Evolutionary conservation across 495 filamentous ascomycete species (phyloP).

Genomic region (Talaromyces ruber): DNA sequence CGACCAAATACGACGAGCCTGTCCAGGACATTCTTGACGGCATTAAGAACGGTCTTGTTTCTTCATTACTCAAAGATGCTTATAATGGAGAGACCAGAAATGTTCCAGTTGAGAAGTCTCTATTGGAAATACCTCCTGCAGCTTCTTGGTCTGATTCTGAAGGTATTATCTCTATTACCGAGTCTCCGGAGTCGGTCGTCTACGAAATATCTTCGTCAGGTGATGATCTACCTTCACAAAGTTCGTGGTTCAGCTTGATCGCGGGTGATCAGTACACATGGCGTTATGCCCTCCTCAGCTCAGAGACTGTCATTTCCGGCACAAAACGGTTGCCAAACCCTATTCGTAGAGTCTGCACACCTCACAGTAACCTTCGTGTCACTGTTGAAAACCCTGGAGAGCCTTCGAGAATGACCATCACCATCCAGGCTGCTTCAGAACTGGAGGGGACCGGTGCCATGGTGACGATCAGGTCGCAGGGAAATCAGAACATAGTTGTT

Average conservation of each 20-base stretch:
- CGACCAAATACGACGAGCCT: constrained; percentile 79
- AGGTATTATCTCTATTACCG: background rate
- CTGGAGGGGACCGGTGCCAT: background rate
- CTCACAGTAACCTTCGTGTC: background rate
- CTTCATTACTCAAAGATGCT: constrained; percentile 15
- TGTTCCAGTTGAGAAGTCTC: background rate
- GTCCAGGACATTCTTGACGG: constrained; percentile 87
- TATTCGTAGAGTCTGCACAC: background rate
- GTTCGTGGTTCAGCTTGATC: background rate
- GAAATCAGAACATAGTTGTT: background rate
- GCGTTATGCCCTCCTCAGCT: background rate
- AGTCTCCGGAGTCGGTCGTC: background rate
- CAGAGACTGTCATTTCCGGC: background rate
- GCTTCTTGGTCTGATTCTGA: background rate
- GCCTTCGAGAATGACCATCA: background rate
- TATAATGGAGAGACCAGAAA: background rate
- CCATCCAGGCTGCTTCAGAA: background rate
- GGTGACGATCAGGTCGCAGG: background rate
- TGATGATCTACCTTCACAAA: background rate
- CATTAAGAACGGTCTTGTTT: constrained; percentile 81
- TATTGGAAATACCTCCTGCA: background rate
- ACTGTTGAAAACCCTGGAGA: background rate
- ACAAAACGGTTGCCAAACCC: background rate
- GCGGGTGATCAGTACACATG: background rate
- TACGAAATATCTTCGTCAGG: background rate